Base-by-base conservation (phyloP, 2,329 filamentous ascomycete genomes). In the Dryadomyces quercus-mongolicae region DNA sequence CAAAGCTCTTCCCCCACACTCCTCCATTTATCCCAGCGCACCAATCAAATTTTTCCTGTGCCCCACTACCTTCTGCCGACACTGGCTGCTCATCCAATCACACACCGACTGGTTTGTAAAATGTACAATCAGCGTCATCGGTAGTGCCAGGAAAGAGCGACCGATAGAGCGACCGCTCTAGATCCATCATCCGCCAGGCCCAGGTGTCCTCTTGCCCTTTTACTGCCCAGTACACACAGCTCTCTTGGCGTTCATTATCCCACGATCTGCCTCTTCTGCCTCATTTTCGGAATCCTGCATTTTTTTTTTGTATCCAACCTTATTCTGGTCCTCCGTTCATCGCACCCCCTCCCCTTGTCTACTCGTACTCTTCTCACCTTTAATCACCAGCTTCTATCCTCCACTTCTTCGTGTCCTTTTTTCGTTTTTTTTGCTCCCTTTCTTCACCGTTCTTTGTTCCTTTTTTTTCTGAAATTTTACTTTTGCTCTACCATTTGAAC, bases 141-240 rank as follows among this genome's bases (percentile, higher is more conserved):
- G 49, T 16, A 22, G 9, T 22, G 21, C 46, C 16, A n/a, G 49
- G 49, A 51, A 51, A 51, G 38, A 51, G 49, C 49, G 49, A 51
- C 49, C 40, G 49, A 43, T 51, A 43, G 21, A 51, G 49, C 49
- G 49, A 44, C 25, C 21, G 46, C 25, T 16, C 21, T 48, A 48
- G 45, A 15, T 48, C 21, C 9, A 48, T 25, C 21, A 2, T 20
- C 8, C 42, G 18, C 16, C 42, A 5, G 25, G 25, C 25, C 25
- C 25, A 31, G 25, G 25, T 31, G 25, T 44, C 8, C n/a, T 44
- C 18, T 44, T 12, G 42, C 42, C 18, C 42, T 44, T 43, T n/a
- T n/a, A n/a, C 42, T 44, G 42, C 42, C 18, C 42, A 20, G n/a
- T n/a, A n/a, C n/a, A n/a, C n/a, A n/a, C n/a, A n/a, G 18, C 18